Evolutionary conservation across 768 basidiomycete genomes (phyloP), one percentile per base, ranked within the genome.

Genomic region (Postia placenta): DNA sequence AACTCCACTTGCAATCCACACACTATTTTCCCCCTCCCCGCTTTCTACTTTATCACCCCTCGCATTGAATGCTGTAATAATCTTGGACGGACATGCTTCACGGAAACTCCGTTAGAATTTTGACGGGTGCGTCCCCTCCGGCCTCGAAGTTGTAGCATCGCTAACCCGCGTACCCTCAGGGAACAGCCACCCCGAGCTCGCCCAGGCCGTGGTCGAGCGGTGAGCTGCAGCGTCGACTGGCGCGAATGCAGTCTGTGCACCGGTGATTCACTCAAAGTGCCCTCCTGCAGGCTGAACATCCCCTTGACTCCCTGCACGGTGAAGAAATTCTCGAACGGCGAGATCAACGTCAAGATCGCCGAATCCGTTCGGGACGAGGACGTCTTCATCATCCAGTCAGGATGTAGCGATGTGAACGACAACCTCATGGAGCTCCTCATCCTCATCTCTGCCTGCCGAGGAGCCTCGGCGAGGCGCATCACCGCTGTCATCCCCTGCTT

Each of bases 371-470:
- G 96, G 40, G 95, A 98, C 68, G 93, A 93, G 69, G 96, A 99
- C 67, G 92, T 97, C 23, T 99, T 97, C 75, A 96, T 99, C 74
- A 80, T 99, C 66, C 96, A 99, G 71, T 86, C 89, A 12, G 86
- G 87, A 25, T 88, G 81, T 69, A 72, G 74, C 65, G 92, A 93
- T 61, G 92, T 92, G 64, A 95, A 96, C 67, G 94, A 96, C 70
- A 86, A 92, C 67, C 74, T 98, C 56, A 95, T 99, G 92, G 96
- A 99, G 66, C 90, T 99, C 55, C 87, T 98, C 65, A 91, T 99
- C 64, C 85, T 99, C 71, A 92, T 96, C 60, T 97, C 95, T 48
- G 94, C 95, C 1, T 97, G 95, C 76, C 95, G 91, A 69, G 96
- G 91, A 4, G 90, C 94, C 6, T 94, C 94, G 0, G 95, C 96